Percentiles rank a stretch among this genome's conserved stretches.
Conservation (phyloP, 2,329 filamentous ascomycete genomes). For the Raffaelea albimanens region DNA sequence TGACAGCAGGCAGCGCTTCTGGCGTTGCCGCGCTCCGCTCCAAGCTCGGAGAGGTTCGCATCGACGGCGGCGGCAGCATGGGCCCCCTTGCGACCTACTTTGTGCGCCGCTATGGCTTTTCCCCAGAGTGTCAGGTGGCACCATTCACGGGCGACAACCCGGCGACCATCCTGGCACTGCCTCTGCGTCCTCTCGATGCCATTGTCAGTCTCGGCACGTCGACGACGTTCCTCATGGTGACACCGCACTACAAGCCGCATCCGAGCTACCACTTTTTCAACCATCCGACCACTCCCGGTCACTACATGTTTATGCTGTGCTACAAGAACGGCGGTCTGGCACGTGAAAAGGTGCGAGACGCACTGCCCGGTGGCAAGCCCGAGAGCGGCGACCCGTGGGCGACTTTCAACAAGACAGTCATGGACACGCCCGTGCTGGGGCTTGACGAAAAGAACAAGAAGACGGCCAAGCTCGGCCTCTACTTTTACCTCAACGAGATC, state of each 20-base stretch:
- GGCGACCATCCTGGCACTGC: conserved; percentile 84
- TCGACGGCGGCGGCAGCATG: conserved; percentile 72
- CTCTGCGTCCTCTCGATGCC: conserved; percentile 77
- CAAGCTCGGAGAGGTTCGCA: conserved; percentile 72
- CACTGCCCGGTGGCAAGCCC: conserved; percentile 41
- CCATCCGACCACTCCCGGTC: conserved; percentile 78
- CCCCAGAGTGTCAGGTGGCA: conserved; percentile 61
- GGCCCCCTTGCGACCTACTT: conserved; percentile 75
- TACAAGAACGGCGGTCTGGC: conserved; percentile 97
- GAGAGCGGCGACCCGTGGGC: conserved; percentile 52
- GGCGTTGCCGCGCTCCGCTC: conserved; percentile 54
- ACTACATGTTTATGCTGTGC: conserved; percentile 99
- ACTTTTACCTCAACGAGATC: conserved; percentile 91
- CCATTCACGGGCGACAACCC: conserved; percentile 96
- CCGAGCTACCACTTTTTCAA: conserved; percentile 97
- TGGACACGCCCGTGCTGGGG: conserved; percentile 60
- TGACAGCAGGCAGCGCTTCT: conserved; percentile 56
- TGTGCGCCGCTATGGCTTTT: conserved; percentile 67
- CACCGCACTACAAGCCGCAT: conserved; percentile 80
- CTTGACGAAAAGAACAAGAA: conserved; percentile 31
- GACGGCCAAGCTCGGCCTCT: conserved; percentile 78
- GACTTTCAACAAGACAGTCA: conserved; percentile 65
- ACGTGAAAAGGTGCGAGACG: conserved; percentile 79
- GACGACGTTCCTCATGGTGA: conserved; percentile 96
- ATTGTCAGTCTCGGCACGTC: conserved; percentile 93